Evolutionary conservation across 768 basidiomycete genomes (phyloP).

Genomic region (Cyclocybe cylindracea): DNA sequence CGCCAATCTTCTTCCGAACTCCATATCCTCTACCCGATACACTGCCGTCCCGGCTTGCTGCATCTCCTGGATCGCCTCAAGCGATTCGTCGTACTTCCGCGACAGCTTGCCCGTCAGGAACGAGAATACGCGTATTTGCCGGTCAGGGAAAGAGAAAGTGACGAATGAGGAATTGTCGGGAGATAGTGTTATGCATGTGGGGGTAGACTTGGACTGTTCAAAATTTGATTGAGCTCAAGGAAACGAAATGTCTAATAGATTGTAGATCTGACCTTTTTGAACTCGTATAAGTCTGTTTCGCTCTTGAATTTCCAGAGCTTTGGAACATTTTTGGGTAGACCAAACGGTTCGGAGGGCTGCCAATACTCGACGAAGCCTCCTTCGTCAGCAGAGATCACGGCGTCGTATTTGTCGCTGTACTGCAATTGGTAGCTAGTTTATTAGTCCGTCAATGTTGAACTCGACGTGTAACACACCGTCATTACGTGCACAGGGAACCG

Average conservation of each 20-base stretch:
- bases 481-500: conserved; percentile 90
- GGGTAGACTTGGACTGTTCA: conserved; percentile 81
- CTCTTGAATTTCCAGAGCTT: conserved; percentile 91
- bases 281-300: conserved; percentile 93
- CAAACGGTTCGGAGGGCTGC: conserved; percentile 89
- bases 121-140: conserved; percentile 91
- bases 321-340: conserved; percentile 71
- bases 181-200: conserved; percentile 90
- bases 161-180: conserved; percentile 89
- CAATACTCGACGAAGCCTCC: conserved; percentile 96
- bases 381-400: conserved; percentile 93
- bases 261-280: conserved; percentile 77
- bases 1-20: conserved; percentile 95
- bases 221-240: background rate
- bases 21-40: conserved; percentile 96
- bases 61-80: conserved; percentile 95
- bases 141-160: conserved; percentile 91
- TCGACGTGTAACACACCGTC: conserved; percentile 53
- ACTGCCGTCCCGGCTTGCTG: conserved; percentile 96
- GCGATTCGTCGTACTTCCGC: conserved; percentile 93
- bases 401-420: conserved; percentile 91
- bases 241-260: background rate
- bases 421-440: conserved; percentile 27
- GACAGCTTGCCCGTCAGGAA: conserved; percentile 88
- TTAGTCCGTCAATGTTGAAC: background rate